Conservation (phyloP, 805 yeast species). For the Metschnikowia lunata region DNA sequence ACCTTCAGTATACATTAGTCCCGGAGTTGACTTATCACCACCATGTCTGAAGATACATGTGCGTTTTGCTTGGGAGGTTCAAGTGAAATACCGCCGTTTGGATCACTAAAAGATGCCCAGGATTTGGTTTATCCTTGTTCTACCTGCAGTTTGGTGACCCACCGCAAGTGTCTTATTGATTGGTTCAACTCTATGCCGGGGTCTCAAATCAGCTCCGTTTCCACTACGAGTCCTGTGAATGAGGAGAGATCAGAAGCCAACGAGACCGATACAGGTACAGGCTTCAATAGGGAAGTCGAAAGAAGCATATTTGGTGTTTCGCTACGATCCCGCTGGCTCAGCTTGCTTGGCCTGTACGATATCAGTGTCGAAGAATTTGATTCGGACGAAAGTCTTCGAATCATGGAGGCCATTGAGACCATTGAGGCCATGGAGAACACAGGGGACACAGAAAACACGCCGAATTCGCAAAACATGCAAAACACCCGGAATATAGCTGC, state of each 20-base stretch:
- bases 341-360: neutral
- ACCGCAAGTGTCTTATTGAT: conserved; percentile 36
- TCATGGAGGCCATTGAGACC: conserved; percentile 3
- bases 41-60: conserved; percentile 22
- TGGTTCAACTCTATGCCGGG: conserved; percentile 37
- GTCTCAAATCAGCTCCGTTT: conserved; percentile 9
- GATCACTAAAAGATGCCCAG: conserved; percentile 29
- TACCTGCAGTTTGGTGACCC: conserved; percentile 34
- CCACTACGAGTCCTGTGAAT: neutral
- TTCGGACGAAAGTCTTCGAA: conserved; percentile 1
- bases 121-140: conserved; percentile 36
- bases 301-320: conserved; percentile 2
- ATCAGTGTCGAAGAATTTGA: conserved; percentile 1
- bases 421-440: neutral
- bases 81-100: conserved; percentile 39
- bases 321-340: conserved; percentile 6
- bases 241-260: neutral
- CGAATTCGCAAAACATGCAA: neutral
- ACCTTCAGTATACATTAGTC: neutral
- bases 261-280: neutral
- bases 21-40: neutral
- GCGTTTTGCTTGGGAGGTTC: conserved; percentile 39
- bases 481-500: no score
- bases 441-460: neutral
- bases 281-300: neutral